Conservation (phyloP, 148 eudicot genomes). For the Silene latifolia region DNA sequence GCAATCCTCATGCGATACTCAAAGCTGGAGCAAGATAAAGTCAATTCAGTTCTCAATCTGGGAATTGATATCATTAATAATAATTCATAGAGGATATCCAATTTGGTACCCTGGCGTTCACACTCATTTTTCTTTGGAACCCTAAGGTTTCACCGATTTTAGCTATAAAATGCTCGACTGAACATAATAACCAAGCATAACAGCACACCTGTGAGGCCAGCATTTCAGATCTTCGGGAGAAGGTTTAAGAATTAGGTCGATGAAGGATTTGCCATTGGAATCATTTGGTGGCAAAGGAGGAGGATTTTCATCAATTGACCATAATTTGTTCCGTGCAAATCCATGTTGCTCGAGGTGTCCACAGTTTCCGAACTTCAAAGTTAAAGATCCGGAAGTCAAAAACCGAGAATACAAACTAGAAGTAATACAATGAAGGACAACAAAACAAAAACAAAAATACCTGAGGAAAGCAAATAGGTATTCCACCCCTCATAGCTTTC, state of each 20-base stretch:
- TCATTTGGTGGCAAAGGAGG: constrained; percentile 62
- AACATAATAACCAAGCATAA: neutral
- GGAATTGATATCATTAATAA: neutral
- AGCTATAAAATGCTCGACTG: neutral
- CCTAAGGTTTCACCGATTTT: neutral
- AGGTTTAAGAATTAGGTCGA: constrained; percentile 85
- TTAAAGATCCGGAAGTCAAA: constrained; percentile 10
- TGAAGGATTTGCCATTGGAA: constrained; percentile 60
- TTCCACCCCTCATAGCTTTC: constrained; percentile 89
- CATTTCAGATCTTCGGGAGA: constrained; percentile 72
- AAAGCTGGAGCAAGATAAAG: constrained; percentile 38
- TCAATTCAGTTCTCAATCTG: neutral
- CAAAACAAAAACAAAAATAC: constrained; percentile 31
- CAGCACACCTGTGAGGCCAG: constrained; percentile 76
- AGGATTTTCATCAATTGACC: constrained; percentile 72
- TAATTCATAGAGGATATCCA: neutral
- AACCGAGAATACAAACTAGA: neutral
- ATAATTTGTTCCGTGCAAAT: constrained; percentile 80
- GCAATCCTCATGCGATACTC: constrained; percentile 75
- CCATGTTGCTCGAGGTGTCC: constrained; percentile 88
- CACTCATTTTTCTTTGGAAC: neutral
- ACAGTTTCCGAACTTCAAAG: constrained; percentile 70
- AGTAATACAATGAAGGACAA: neutral
- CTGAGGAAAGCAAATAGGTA: constrained; percentile 92
- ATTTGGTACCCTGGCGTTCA: neutral